phyloP scores from a whole-genome alignment of 2,329 filamentous ascomycete species.

The Sarocladiaceae sp. region DNA sequence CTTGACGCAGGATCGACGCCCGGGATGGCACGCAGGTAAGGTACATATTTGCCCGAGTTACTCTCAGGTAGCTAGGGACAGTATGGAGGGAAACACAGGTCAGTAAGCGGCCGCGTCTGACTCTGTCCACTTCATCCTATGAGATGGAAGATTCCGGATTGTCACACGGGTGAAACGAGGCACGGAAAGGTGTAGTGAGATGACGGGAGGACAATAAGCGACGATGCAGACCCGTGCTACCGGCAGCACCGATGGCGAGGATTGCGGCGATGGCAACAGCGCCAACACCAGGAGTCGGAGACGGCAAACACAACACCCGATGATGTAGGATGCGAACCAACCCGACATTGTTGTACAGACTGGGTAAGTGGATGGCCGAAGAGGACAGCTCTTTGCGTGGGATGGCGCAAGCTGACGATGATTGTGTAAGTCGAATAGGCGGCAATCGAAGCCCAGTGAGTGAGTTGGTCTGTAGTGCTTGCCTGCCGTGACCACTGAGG shows the following conservation, averaged over 20 bases:
- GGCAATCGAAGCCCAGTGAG: background rate
- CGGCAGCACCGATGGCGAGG: slow-evolving; percentile 1
- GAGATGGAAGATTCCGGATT: background rate
- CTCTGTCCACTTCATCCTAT: background rate
- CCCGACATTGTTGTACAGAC: background rate
- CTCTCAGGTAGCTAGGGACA: too few species aligned
- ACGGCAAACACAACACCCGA: background rate
- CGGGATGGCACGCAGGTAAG: too few species aligned
- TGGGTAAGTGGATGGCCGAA: background rate
- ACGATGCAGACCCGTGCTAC: background rate
- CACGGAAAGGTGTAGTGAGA: background rate
- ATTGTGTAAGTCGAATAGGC: background rate
- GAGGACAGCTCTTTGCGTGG: too few species aligned
- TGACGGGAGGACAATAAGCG: background rate
- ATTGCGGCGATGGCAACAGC: too few species aligned
- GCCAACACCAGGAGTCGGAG: background rate
- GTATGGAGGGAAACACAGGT: too few species aligned
- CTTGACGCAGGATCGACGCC: too few species aligned
- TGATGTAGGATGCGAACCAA: too few species aligned
- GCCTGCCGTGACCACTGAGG: too few species aligned
- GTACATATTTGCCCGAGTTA: too few species aligned
- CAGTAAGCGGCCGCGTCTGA: background rate
- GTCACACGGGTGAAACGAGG: background rate
- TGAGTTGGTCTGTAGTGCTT: too few species aligned
- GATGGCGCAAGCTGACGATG: too few species aligned